Evolutionary conservation across 306 rosid genomes (phyloP).

Genomic region (Quercus dentata): DNA sequence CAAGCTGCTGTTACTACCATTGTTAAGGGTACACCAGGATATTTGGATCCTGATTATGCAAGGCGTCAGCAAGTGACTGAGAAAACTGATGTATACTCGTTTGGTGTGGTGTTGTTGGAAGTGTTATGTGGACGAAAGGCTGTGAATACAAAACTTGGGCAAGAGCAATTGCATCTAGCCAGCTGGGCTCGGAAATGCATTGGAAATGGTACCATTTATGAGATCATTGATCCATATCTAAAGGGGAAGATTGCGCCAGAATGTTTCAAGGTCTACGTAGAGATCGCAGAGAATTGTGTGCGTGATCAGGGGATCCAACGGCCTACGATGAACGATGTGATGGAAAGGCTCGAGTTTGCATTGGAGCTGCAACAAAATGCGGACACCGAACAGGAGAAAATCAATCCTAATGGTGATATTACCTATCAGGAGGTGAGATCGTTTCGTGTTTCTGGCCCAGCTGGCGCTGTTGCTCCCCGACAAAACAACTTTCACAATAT

Average conservation of each 20-base stretch:
- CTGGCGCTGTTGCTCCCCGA: too few species aligned
- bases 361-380: too few species aligned
- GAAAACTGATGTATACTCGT: conserved; percentile 60
- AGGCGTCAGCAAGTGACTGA: conserved; percentile 29
- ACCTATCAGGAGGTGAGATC: too few species aligned
- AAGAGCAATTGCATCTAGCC: conserved; percentile 29
- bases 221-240: neutral
- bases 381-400: too few species aligned
- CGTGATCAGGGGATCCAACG: too few species aligned
- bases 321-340: too few species aligned
- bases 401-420: too few species aligned
- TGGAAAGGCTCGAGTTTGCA: too few species aligned
- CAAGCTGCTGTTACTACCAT: conserved; percentile 30
- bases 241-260: neutral
- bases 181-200: conserved; percentile 23
- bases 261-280: neutral
- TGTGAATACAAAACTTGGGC: neutral
- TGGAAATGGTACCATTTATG: neutral
- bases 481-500: too few species aligned
- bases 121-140: conserved; percentile 41
- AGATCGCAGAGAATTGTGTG: too few species aligned
- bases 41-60: conserved; percentile 41
- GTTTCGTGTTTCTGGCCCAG: too few species aligned
- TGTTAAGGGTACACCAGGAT: conserved; percentile 39
- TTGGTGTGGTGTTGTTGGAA: conserved; percentile 53